These are phyloP conservation scores for Pseudogymnoascus sp. DNA, from an alignment of 2,329 filamentous ascomycete genomes.

Conservation along the genomic window DNA sequence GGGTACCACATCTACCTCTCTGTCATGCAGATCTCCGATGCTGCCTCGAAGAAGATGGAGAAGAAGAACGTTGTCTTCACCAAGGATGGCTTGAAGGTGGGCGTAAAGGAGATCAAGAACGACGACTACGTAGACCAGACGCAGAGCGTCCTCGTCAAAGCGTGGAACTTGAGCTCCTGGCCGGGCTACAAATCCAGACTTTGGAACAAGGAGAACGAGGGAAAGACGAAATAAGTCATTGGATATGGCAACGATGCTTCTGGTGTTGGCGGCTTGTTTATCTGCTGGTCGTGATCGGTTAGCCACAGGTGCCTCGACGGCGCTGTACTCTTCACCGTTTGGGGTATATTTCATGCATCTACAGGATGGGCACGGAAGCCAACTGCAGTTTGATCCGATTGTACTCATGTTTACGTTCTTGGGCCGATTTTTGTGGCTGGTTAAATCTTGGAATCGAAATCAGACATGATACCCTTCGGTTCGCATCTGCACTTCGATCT, in stretches of 20 bases:
- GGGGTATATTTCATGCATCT: not conserved
- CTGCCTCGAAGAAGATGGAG: constrained; percentile 63
- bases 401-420: not conserved
- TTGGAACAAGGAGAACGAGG: constrained; percentile 31
- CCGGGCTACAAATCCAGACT: constrained; percentile 30
- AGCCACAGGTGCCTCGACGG: not conserved
- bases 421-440: constrained; percentile 4
- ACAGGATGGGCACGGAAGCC: not conserved
- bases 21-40: constrained; percentile 56
- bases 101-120: constrained; percentile 59
- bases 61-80: constrained; percentile 69
- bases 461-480: not conserved
- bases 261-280: not conserved
- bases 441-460: not conserved
- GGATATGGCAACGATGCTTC: not conserved
- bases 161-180: constrained; percentile 49
- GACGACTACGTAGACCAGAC: constrained; percentile 69
- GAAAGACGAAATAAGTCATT: constrained; percentile 25
- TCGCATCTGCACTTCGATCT: not conserved
- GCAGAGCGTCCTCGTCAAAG: constrained; percentile 61
- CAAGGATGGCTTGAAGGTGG: constrained; percentile 66
- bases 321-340: not conserved
- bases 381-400: not conserved
- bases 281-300: not conserved
- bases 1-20: constrained; percentile 67